phyloP scores from a whole-genome alignment of 768 basidiomycete species.

The Piloderma croceum region DNA sequence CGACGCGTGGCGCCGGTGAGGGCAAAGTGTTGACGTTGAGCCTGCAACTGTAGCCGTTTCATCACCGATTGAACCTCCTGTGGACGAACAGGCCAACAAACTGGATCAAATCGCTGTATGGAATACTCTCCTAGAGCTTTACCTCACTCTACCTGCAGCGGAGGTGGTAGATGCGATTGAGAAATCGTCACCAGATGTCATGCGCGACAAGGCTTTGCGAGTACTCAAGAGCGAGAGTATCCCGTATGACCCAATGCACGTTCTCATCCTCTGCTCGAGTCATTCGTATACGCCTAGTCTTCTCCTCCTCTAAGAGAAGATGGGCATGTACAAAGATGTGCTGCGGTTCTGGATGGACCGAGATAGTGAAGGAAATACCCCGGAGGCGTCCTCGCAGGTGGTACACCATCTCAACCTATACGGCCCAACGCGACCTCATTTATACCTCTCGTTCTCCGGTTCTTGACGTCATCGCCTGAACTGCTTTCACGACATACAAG shows the following conservation, averaged over 20 bases:
- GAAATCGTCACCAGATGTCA: constrained; percentile 33
- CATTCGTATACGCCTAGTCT: constrained; percentile 77
- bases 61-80: constrained; percentile 11
- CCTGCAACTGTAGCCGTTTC: constrained; percentile 8
- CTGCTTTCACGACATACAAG: constrained; percentile 68
- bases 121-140: constrained; percentile 94
- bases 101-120: constrained; percentile 80
- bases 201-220: constrained; percentile 63
- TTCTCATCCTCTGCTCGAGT: constrained; percentile 90
- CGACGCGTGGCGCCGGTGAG: constrained; percentile 76
- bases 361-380: constrained; percentile 25
- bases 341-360: constrained; percentile 89
- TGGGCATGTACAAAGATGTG: constrained; percentile 96
- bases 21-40: constrained; percentile 54
- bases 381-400: constrained; percentile 51
- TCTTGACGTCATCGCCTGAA: constrained; percentile 78
- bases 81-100: constrained; percentile 48
- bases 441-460: constrained; percentile 91
- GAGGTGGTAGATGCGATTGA: constrained; percentile 14
- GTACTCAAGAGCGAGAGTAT: constrained; percentile 55
- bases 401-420: constrained; percentile 71
- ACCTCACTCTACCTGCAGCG: constrained; percentile 55
- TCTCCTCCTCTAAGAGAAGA: constrained; percentile 84
- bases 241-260: constrained; percentile 87
- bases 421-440: constrained; percentile 63